Evolutionary conservation across 2,329 filamentous ascomycete species (phyloP), one percentile per base, ranked within the genome.

Genomic region (Balansia obtecta): DNA sequence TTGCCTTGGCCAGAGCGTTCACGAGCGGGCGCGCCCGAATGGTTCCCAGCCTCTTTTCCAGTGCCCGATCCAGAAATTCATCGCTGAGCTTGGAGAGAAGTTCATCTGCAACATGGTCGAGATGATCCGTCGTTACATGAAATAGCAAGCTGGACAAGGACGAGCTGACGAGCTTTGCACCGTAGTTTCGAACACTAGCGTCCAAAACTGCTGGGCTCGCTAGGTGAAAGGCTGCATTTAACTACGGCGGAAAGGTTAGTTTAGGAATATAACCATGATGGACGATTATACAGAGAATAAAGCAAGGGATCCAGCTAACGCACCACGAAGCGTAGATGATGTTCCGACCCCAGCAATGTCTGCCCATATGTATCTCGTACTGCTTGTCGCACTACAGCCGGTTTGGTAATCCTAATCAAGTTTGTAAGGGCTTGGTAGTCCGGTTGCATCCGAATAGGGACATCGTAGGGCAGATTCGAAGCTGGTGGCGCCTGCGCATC

Each of bases 11-110:
- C 18, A 81, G 67, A 13, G 76, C 74, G 51, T 80, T 79, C 49
- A 81, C 73, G 3, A 81, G 68, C 13, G 72, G 68, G 27, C 74
- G 70, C 1, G 75, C 76, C 10, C 71, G 69, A 48, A 81, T 80
- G 1, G 74, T 77, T 44, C 68, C 67, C 3, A 81, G 65, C 0
- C 77, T 73, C 49, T 62, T 66, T 16, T 73, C 71, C n/a, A 81
- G 58, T 3, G 71, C 75, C 49, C 66, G 70, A 57, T 80, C 77
- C 1, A 80, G 66, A 49, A 81, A 78, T 1, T 55, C 51, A 33
- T 72, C 62, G 54, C 74, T 75, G 13, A 68, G 71, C 48, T 70
- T 74, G 45, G 62, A 54, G 6, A 80, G 60, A 30, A 80, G 68
- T 1, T 58, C 33, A 27, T 71, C 63, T 3, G 67, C 64, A 15